A percentile compares a stretch with the other conserved stretches of the same genome.
These are phyloP conservation scores for Veloporphyrellus conicus DNA, from an alignment of 1,284 basidiomycete genomes.

Conservation along the genomic window DNA sequence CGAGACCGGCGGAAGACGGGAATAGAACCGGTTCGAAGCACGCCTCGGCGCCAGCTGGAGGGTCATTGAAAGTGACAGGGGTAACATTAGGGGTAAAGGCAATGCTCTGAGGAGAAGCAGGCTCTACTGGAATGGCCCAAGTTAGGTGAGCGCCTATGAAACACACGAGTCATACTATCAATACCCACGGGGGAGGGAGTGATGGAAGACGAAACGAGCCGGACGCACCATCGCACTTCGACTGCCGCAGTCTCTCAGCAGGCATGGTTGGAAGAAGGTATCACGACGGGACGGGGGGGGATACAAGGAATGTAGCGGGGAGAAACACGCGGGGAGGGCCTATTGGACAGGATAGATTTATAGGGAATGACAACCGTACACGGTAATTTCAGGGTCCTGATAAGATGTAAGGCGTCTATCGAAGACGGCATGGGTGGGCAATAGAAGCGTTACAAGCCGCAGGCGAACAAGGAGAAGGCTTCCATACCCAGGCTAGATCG, in stretches of 20 bases:
- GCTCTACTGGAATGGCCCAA: constrained; percentile 50
- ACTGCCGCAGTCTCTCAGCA: constrained; percentile 47
- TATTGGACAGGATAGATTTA: constrained; percentile 27
- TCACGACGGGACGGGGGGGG: constrained; percentile 17
- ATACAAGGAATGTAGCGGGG: constrained; percentile 22
- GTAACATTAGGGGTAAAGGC: constrained; percentile 59
- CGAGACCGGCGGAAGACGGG: constrained; percentile 41
- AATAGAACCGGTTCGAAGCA: constrained; percentile 39
- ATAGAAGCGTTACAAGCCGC: constrained; percentile 27
- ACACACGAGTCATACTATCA: constrained; percentile 17
- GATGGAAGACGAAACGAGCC: not conserved
- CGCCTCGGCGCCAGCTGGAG: constrained; percentile 31
- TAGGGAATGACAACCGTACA: constrained; percentile 34
- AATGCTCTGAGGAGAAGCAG: constrained; percentile 40
- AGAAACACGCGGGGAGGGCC: constrained; percentile 25
- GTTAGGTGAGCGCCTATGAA: constrained; percentile 46
- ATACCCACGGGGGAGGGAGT: not conserved
- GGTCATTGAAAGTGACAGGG: constrained; percentile 56
- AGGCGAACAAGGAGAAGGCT: constrained; percentile 23
- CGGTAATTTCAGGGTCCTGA: constrained; percentile 35
- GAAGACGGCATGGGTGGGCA: constrained; percentile 30
- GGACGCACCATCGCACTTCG: constrained; percentile 47
- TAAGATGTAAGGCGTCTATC: constrained; percentile 34
- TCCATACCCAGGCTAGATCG: constrained; percentile 23
- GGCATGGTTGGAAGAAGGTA: constrained; percentile 44